Conservation (phyloP, 2,329 filamentous ascomycete species). For the Fusarium drepaniforme region DNA sequence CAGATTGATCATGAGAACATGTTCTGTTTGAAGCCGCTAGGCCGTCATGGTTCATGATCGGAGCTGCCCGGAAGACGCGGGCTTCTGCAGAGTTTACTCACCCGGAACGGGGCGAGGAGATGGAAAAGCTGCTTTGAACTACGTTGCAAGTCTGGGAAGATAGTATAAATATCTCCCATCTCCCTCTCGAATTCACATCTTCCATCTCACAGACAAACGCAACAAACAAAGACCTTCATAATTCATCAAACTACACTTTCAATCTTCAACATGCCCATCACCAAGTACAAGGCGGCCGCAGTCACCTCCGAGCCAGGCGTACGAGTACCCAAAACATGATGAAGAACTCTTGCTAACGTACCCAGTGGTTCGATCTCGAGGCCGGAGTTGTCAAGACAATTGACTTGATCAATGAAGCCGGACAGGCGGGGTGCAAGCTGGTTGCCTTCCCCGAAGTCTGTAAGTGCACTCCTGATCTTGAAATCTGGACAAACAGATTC, state of each 20-base stretch:
- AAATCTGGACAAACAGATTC: fast-evolving
- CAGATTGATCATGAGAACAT: not conserved
- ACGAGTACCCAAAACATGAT: fast-evolving
- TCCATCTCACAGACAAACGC: not conserved
- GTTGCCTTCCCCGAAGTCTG: slow-evolving; percentile 66
- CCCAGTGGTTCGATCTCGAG: slow-evolving; percentile 67
- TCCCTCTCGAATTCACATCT: not conserved
- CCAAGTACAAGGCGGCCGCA: slow-evolving; percentile 42
- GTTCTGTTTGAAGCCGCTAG: not conserved
- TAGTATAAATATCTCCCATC: not conserved
- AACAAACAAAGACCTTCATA: not conserved
- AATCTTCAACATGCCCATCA: slow-evolving; percentile 32
- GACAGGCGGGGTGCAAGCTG: slow-evolving; percentile 64
- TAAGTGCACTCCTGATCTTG: not conserved
- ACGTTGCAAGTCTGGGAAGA: not conserved
- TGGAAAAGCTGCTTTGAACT: not conserved
- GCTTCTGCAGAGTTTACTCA: not conserved
- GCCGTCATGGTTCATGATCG: not conserved
- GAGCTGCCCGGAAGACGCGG: not conserved
- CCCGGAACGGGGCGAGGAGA: not conserved
- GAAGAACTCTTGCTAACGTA: slow-evolving; percentile 4
- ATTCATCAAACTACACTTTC: not conserved
- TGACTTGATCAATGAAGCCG: slow-evolving; percentile 67
- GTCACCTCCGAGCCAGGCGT: slow-evolving; percentile 40
- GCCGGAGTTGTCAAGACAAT: slow-evolving; percentile 68